Evolutionary conservation across 805 yeast species (phyloP).

Genomic region (Wickerhamiella lipophila): DNA sequence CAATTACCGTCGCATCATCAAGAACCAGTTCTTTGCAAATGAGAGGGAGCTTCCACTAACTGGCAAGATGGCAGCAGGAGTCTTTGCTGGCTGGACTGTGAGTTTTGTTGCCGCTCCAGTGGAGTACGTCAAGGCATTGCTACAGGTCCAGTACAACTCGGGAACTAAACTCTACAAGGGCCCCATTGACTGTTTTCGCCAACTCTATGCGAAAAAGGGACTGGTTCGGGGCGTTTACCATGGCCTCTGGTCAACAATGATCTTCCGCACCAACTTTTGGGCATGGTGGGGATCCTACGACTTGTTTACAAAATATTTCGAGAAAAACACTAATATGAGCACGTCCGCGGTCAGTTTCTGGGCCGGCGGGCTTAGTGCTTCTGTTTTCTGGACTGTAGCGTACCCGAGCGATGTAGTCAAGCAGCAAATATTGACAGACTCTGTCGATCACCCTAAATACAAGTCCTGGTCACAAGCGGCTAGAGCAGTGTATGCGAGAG

Average conservation of each 20-base stretch:
- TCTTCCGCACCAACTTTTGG: slow-evolving; percentile 73
- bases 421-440: slow-evolving; percentile 72
- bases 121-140: slow-evolving; percentile 75
- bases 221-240: slow-evolving; percentile 55
- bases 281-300: slow-evolving; percentile 96
- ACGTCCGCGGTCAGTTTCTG: slow-evolving; percentile 70
- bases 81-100: slow-evolving; percentile 73
- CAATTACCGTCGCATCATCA: slow-evolving; percentile 55
- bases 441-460: slow-evolving; percentile 57
- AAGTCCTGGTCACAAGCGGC: slow-evolving; percentile 63
- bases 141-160: slow-evolving; percentile 83
- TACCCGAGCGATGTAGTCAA: slow-evolving; percentile 84
- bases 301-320: slow-evolving; percentile 55
- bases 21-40: slow-evolving; percentile 49
- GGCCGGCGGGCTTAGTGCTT: slow-evolving; percentile 81
- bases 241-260: slow-evolving; percentile 74
- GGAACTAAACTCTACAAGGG: slow-evolving; percentile 54
- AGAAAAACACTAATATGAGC: slow-evolving; percentile 49
- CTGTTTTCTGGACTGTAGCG: slow-evolving; percentile 73
- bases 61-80: slow-evolving; percentile 72
- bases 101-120: slow-evolving; percentile 93
- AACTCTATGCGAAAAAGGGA: slow-evolving; percentile 40
- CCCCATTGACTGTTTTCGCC: slow-evolving; percentile 54
- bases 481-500: slow-evolving; percentile 43
- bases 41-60: slow-evolving; percentile 51